Base-by-base conservation (phyloP, 176 grass and related monocot genomes). In the Eragrostis curvula region DNA sequence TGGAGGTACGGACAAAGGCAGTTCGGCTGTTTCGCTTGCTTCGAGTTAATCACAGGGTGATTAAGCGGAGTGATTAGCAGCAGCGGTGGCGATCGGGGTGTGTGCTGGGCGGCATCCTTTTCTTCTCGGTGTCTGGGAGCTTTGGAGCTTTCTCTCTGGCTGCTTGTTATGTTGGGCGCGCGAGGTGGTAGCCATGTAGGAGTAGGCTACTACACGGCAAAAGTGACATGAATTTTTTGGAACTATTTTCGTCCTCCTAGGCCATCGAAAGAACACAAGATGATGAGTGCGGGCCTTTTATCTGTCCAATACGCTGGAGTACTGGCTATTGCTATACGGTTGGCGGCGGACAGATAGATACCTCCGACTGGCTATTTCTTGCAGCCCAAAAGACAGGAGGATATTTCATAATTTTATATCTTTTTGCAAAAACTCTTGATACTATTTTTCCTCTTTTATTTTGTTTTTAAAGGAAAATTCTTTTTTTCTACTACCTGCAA, bases 111-210 rank as follows among this genome's bases (percentile, higher is more conserved):
- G 25, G 29, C 10, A 7, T 2, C 28, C 6, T 53, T 77, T 25
- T 36, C 11, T 57, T 59, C 78, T 86, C 29, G 60, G 71, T 59
- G 12, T 7, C 16, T 50, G 88, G 39, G 74, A 62, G 43, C 13
- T 53, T 83, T 79, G 88, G 84, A 83, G 50, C 28, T 44, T 67
- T 78, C 66, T 71, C 66, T 67, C 41, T 90, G 83, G 83, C 73
- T 44, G 57, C 28, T 72, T 43, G 39, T 59, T 53, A 17, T 43
- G 70, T 12, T 51, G 77, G 77, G 30, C 15, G 70, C 39, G 71
- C 15, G 70, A 47, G 71, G 76, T 53, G 42, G 63, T 43, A n/a
- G 29, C 32, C 32, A 36, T 36, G 32, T 36, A 36, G 9, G 7
- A n/a, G n/a, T n/a, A n/a, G n/a, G n/a, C n/a, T n/a, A n/a, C 68